Conservation (phyloP, 208 protist genomes). For the Crithidia thermophila region DNA sequence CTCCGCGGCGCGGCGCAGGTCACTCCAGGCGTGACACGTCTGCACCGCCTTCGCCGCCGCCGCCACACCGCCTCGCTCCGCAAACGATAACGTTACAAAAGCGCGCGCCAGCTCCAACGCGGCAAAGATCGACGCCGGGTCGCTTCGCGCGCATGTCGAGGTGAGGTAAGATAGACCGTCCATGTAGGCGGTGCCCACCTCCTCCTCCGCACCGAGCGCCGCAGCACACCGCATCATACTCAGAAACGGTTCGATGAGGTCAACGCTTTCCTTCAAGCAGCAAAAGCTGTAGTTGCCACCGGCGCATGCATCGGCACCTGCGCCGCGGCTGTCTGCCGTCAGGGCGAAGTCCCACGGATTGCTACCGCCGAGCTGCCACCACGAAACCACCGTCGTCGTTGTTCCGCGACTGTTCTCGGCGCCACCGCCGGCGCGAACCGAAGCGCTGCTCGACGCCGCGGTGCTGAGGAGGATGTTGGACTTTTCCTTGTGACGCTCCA, state of each 20-base stretch:
- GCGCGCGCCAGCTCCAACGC: slow-evolving; percentile 34
- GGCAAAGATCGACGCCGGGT: slow-evolving; percentile 18
- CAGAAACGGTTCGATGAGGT: slow-evolving; percentile 26
- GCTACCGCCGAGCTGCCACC: slow-evolving; percentile 21
- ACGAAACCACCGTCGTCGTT: slow-evolving; percentile 16
- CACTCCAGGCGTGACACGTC: neutral
- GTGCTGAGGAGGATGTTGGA: slow-evolving; percentile 1
- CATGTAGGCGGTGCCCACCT: slow-evolving; percentile 1
- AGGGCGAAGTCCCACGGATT: slow-evolving; percentile 23
- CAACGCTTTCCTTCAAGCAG: slow-evolving; percentile 12
- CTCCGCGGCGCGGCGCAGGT: slow-evolving; percentile 11
- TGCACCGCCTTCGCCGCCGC: slow-evolving; percentile 6
- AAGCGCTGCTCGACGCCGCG: neutral
- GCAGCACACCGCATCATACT: slow-evolving; percentile 24
- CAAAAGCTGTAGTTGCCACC: slow-evolving; percentile 16
- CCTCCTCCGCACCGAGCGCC: slow-evolving; percentile 17
- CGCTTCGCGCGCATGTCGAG: neutral
- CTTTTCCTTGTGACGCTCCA: slow-evolving; percentile 8
- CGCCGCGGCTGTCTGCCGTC: neutral
- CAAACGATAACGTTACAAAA: slow-evolving; percentile 19
- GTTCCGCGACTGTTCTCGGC: neutral
- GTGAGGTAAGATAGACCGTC: slow-evolving; percentile 1
- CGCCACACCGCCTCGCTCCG: slow-evolving; percentile 9
- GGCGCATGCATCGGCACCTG: neutral
- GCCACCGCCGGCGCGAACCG: neutral